These are phyloP conservation scores for Wallacemonas sp. DNA, from an alignment of 208 protist species.

Conservation along the genomic window DNA sequence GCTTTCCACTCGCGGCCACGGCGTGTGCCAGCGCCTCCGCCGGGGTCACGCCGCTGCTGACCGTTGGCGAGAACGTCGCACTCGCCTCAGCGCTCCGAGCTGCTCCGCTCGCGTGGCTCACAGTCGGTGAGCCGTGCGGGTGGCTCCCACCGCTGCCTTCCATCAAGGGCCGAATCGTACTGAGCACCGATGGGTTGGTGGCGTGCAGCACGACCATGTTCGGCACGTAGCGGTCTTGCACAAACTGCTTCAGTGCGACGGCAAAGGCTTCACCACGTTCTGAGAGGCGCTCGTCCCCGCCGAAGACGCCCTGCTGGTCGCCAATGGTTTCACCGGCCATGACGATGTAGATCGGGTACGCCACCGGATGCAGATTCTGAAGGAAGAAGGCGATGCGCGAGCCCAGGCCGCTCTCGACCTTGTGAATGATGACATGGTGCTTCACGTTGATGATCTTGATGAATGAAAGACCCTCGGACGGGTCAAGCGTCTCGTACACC, in stretches of 20 bases:
- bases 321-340: conserved; percentile 80
- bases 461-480: conserved; percentile 58
- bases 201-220: conserved; percentile 86
- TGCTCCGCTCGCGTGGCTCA: too few species aligned
- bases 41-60: neutral
- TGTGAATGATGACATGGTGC: conserved; percentile 82
- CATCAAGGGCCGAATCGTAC: conserved; percentile 63
- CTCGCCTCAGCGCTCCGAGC: too few species aligned
- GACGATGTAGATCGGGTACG: conserved; percentile 83
- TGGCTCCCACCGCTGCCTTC: conserved; percentile 18
- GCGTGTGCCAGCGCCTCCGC: neutral
- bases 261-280: conserved; percentile 58
- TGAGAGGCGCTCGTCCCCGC: conserved; percentile 76
- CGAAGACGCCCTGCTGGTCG: conserved; percentile 63
- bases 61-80: too few species aligned
- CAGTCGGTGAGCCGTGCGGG: neutral
- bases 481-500: conserved; percentile 84
- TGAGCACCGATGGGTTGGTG: conserved; percentile 73
- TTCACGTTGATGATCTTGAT: conserved; percentile 91
- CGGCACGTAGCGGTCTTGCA: conserved; percentile 77
- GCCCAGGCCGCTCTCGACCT: conserved; percentile 61
- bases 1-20: too few species aligned
- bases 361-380: conserved; percentile 85
- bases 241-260: conserved; percentile 67
- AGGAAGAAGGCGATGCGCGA: conserved; percentile 87